phyloP scores from a whole-genome alignment of 306 rosid species.

The Ziziphus jujuba region DNA sequence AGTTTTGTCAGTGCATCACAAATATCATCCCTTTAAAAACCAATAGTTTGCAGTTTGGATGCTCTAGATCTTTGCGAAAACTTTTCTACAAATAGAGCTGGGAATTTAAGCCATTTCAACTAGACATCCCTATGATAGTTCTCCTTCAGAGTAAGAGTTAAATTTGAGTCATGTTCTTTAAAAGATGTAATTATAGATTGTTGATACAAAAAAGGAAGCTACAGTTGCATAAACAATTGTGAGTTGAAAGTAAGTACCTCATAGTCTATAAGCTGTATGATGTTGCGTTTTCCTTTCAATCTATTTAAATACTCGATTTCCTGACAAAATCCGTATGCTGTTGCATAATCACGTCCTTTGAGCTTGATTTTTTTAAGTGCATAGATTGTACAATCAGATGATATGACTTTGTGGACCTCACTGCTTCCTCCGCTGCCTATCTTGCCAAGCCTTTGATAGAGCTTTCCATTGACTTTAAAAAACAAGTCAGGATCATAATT shows the following conservation, averaged over 20 bases:
- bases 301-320: slow-evolving; percentile 89
- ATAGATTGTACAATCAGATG: slow-evolving; percentile 85
- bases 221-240: slow-evolving; percentile 5
- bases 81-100: neutral
- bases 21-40: too few species aligned
- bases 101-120: slow-evolving; percentile 7
- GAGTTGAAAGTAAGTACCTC: slow-evolving; percentile 59
- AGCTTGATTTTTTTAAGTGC: slow-evolving; percentile 91
- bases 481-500: slow-evolving; percentile 85
- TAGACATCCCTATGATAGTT: neutral
- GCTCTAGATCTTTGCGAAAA: neutral
- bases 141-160: neutral
- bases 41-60: too few species aligned
- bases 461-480: slow-evolving; percentile 92
- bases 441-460: slow-evolving; percentile 97
- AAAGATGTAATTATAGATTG: neutral
- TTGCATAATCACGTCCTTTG: slow-evolving; percentile 93
- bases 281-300: slow-evolving; percentile 81
- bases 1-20: too few species aligned
- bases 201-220: neutral
- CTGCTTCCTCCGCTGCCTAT: slow-evolving; percentile 99
- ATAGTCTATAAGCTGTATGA: slow-evolving; percentile 88
- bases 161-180: neutral
- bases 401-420: slow-evolving; percentile 98
- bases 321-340: slow-evolving; percentile 97